Evolutionary conservation across 306 rosid genomes (phyloP), one percentile per base, ranked within the genome.

Genomic region (Inga leiocalycina): DNA sequence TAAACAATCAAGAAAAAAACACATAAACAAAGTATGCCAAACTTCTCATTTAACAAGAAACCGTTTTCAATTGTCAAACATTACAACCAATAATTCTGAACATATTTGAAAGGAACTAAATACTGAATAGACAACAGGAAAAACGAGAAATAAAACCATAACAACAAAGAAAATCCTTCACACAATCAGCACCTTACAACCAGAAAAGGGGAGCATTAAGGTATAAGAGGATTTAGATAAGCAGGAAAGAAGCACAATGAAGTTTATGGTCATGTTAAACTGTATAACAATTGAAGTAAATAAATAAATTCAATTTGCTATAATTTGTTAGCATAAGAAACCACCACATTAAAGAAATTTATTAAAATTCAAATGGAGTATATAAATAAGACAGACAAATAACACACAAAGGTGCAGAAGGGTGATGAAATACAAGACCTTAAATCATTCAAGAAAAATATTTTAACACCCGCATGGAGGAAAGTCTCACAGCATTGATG

Each of bases 381-480:
- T 45, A 45, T 11, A 39, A 61, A 52, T 62, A 71, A 56, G 74
- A 74, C 52, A 16, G 51, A 52, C 10, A 80, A 52, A 15, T 48
- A 71, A 46, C 44, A 65, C 45, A 32, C 73, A 69, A 16, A 52
- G 49, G 62, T 54, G 13, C 4, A 75, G 24, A 80, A 84, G 35
- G 62, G 69, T 49, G 45, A 19, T 62, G 4, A 48, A 43, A 68
- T 34, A 43, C 24, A 45, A 45, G 57, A 44, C 35, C 73, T 51
- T 54, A 75, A 71, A 80, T 79, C 48, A 86, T 12, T 74, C 71
- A 37, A 79, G 30, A 80, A 59, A 75, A 76, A 71, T 14, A 22
- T 34, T 44, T 41, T 35, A 32, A 61, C 19, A 41, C 4, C 5
- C 32, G 41, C 48, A n/a, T 8, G 52, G 17, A 70, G 34, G 32